Conservation (phyloP, 2,329 filamentous ascomycete genomes). For the Madurella fahalii region DNA sequence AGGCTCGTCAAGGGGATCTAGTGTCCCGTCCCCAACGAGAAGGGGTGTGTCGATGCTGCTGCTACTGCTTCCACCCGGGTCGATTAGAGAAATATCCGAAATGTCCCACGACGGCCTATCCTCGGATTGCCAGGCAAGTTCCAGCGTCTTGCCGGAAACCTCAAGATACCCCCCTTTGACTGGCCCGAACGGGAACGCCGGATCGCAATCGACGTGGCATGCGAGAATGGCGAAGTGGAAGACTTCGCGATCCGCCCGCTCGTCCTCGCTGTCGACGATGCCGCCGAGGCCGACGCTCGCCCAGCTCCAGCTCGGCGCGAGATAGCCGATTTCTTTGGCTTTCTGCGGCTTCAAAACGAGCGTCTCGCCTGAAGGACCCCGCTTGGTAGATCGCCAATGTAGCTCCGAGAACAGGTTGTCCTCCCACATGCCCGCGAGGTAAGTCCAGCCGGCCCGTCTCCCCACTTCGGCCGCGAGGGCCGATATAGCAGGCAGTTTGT, state of each 20-base stretch:
- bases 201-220: not conserved
- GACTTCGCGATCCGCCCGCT: not conserved
- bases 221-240: not conserved
- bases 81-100: not conserved
- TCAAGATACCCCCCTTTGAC: conserved; percentile 1
- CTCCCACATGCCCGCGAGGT: conserved; percentile 11
- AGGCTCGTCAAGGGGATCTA: conserved; percentile 1
- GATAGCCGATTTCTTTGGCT: not conserved
- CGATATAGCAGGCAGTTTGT: conserved; percentile 7
- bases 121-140: not conserved
- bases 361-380: not conserved
- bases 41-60: not conserved
- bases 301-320: conserved; percentile 4
- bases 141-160: not conserved
- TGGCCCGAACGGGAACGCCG: not conserved
- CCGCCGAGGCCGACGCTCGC: not conserved
- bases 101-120: not conserved
- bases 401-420: not conserved
- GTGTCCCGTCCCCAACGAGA: not conserved
- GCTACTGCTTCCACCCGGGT: not conserved
- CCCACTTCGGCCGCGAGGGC: conserved; percentile 1
- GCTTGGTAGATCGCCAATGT: conserved; percentile 4
- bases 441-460: not conserved
- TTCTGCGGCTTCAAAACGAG: not conserved
- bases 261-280: conserved; percentile 1